Percentiles rank a stretch among this genome's conserved stretches.
Conservation (phyloP, 768 basidiomycete genomes). For the Rhodotorula kratochvilovae region DNA sequence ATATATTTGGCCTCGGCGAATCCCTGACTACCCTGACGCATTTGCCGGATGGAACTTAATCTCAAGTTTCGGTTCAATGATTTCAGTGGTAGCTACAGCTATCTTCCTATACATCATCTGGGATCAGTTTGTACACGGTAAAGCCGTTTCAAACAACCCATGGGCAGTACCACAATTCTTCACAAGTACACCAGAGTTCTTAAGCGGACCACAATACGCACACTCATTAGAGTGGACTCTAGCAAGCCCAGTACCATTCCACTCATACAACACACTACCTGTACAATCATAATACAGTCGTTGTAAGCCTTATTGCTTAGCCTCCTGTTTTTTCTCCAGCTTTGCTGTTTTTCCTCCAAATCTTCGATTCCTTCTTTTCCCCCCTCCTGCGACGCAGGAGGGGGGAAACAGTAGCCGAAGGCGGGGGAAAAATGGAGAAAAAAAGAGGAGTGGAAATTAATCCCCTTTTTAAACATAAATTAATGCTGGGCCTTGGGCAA, state of each 20-base stretch:
- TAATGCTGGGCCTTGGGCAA: too few species aligned
- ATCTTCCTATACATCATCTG: slow-evolving; percentile 41
- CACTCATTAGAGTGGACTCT: slow-evolving; percentile 37
- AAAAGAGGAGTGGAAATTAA: not conserved
- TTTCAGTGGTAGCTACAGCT: slow-evolving; percentile 40
- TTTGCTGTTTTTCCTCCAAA: too few species aligned
- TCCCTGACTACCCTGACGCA: slow-evolving; percentile 38
- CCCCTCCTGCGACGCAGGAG: too few species aligned
- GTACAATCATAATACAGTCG: slow-evolving; percentile 22
- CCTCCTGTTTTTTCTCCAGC: too few species aligned
- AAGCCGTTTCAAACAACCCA: slow-evolving; percentile 36
- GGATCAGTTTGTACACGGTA: slow-evolving; percentile 39
- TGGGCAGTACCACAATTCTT: slow-evolving; percentile 38
- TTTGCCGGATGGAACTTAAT: slow-evolving; percentile 40
- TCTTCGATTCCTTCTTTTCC: too few species aligned
- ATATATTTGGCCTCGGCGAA: slow-evolving; percentile 36
- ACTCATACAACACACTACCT: slow-evolving; percentile 27
- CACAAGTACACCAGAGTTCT: slow-evolving; percentile 34
- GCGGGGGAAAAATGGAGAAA: too few species aligned
- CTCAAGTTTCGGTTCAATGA: slow-evolving; percentile 40
- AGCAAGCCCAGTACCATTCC: slow-evolving; percentile 28
- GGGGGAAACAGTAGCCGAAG: too few species aligned
- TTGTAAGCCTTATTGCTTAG: not conserved
- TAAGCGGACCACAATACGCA: slow-evolving; percentile 28
- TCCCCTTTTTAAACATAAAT: slow-evolving; percentile 18